These are phyloP conservation scores for Starmerella potacharoeniae DNA, from an alignment of 805 yeast species.

Conservation along the genomic window DNA sequence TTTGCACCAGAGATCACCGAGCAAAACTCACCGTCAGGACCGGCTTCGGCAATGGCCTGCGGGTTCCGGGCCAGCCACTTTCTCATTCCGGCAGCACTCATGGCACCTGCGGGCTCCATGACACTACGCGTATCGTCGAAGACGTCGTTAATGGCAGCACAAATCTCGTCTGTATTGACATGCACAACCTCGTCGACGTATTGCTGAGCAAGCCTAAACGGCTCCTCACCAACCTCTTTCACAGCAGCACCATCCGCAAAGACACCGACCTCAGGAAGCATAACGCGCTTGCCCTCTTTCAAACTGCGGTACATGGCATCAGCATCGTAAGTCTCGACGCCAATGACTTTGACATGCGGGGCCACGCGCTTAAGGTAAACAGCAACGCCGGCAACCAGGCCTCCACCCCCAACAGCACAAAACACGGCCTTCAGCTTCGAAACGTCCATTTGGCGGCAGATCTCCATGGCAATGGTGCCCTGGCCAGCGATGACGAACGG, in stretches of 20 bases:
- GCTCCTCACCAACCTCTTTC: constrained; percentile 76
- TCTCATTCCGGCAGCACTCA: constrained; percentile 89
- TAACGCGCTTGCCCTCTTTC: constrained; percentile 41
- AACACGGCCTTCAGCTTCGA: constrained; percentile 76
- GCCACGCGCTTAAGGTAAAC: constrained; percentile 87
- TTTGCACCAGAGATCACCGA: constrained; percentile 93
- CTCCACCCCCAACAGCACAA: constrained; percentile 96
- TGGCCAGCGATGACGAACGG: constrained; percentile 98
- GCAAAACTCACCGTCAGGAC: constrained; percentile 56
- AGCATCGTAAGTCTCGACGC: constrained; percentile 93
- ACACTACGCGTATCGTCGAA: constrained; percentile 91
- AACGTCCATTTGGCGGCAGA: constrained; percentile 72
- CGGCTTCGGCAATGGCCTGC: constrained; percentile 42
- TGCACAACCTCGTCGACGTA: constrained; percentile 80
- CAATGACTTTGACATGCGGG: constrained; percentile 92
- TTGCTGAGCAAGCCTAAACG: constrained; percentile 66
- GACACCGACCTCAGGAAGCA: constrained; percentile 68
- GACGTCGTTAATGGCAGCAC: constrained; percentile 93
- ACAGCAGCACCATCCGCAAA: constrained; percentile 99
- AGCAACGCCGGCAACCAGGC: constrained; percentile 82
- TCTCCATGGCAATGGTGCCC: constrained; percentile 92
- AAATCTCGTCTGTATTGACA: constrained; percentile 85
- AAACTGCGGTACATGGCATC: constrained; percentile 77
- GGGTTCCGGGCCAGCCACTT: constrained; percentile 51
- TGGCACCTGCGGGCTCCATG: constrained; percentile 95